These are phyloP conservation scores for Apiospora aurea DNA, from an alignment of 2,329 filamentous ascomycete genomes.

Conservation along the genomic window DNA sequence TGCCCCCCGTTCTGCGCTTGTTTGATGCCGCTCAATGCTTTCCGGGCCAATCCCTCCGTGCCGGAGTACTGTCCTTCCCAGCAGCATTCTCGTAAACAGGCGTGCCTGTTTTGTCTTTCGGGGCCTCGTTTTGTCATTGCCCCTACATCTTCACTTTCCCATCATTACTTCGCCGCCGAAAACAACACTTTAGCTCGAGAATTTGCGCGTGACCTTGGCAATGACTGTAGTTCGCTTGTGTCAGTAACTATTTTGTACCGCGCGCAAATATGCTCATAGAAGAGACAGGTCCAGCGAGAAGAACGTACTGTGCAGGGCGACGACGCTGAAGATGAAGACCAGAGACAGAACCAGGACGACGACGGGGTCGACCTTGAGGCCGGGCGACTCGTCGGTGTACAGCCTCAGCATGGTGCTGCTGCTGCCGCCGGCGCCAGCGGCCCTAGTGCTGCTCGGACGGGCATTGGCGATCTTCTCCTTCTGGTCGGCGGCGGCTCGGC, in stretches of 20 bases:
- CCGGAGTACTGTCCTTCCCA: not conserved
- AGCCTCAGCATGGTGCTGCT: constrained; percentile 99
- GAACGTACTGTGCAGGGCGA: constrained; percentile 91
- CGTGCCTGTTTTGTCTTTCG: not conserved
- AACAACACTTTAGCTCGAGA: constrained; percentile 65
- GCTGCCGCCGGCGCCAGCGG: constrained; percentile 93
- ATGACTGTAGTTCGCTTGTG: constrained; percentile 69
- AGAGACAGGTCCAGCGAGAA: not conserved
- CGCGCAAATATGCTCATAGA: not conserved
- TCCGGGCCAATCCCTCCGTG: constrained; percentile 12
- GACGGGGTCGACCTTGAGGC: constrained; percentile 96
- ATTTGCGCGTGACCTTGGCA: constrained; percentile 91
- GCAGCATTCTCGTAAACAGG: constrained; percentile 13
- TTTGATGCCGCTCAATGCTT: not conserved
- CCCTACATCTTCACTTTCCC: constrained; percentile 7
- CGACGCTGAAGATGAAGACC: constrained; percentile 98
- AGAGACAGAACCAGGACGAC: constrained; percentile 95
- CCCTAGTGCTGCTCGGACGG: constrained; percentile 88
- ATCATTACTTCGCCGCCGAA: not conserved
- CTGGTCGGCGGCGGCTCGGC: constrained; percentile 94
- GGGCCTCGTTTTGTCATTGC: not conserved
- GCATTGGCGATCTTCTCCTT: constrained; percentile 97
- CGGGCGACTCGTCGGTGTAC: constrained; percentile 98
- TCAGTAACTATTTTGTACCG: not conserved
- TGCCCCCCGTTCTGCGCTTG: constrained; percentile 1